A percentile compares a stretch with the other conserved stretches of the same genome.
Conservation (phyloP, 2,329 filamentous ascomycete species). For the Penicillium sp. region DNA sequence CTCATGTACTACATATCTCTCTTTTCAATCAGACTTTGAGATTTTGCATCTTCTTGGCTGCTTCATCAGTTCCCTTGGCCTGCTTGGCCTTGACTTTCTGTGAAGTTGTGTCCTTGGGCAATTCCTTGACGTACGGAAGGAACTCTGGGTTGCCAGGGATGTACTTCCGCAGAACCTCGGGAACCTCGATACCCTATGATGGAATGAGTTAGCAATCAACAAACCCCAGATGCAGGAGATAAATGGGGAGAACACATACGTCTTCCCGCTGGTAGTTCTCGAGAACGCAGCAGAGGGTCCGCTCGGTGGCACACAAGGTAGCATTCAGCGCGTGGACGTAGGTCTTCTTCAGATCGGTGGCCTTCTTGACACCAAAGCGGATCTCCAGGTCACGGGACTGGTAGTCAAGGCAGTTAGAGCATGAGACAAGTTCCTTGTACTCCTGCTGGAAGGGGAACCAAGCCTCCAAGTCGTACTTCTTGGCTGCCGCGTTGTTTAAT, state of each 20-base stretch:
- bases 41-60: conserved; percentile 42
- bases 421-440: conserved; percentile 97
- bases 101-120: conserved; percentile 72
- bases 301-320: conserved; percentile 85
- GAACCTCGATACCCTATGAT: conserved; percentile 70
- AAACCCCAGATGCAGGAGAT: background rate
- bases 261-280: conserved; percentile 96
- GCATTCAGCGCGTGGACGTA: conserved; percentile 94
- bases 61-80: conserved; percentile 33
- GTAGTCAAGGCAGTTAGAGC: conserved; percentile 98
- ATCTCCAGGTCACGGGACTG: conserved; percentile 94
- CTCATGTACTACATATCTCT: background rate
- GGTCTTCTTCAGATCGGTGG: conserved; percentile 81
- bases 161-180: conserved; percentile 82
- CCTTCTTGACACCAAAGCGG: conserved; percentile 82
- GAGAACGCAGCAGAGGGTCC: conserved; percentile 88
- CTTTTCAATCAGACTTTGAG: conserved; percentile 35
- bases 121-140: conserved; percentile 81
- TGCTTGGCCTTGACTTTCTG: conserved; percentile 53
- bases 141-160: conserved; percentile 88
- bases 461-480: conserved; percentile 95
- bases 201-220: background rate
- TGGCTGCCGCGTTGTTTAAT: conserved; percentile 81
- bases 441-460: conserved; percentile 96
- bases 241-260: conserved; percentile 46